These are phyloP conservation scores for Keqinozyma sinolaborantium DNA, from an alignment of 1,139 yeast species.

Conservation along the genomic window DNA sequence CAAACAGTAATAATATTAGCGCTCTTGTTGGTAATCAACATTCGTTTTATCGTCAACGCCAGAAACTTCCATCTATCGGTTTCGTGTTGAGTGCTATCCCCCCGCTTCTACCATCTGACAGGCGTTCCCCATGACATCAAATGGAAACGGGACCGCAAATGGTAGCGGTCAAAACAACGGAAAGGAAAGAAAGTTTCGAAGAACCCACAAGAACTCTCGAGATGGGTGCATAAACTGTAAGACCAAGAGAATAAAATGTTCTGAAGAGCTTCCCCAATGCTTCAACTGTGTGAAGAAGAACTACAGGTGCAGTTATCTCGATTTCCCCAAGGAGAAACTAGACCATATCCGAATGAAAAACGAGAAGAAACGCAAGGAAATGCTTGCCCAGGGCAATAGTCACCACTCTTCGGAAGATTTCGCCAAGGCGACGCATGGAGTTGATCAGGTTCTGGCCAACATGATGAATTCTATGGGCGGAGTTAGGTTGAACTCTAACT, in stretches of 20 bases:
- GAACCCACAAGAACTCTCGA: slow-evolving; percentile 44
- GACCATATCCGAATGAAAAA: slow-evolving; percentile 32
- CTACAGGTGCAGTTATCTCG: slow-evolving; percentile 41
- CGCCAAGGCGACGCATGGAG: background rate
- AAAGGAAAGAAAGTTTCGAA: slow-evolving; percentile 34
- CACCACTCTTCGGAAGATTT: background rate
- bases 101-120: too few species aligned
- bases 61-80: too few species aligned
- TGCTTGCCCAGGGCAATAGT: background rate
- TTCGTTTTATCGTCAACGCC: too few species aligned
- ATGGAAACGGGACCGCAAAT: too few species aligned
- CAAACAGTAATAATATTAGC: too few species aligned
- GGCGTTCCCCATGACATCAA: too few species aligned
- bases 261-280: slow-evolving; percentile 43
- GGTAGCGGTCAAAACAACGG: background rate
- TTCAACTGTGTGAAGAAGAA: slow-evolving; percentile 36
- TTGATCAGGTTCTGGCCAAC: background rate
- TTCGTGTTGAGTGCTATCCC: too few species aligned
- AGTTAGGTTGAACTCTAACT: too few species aligned
- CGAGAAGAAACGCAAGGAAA: slow-evolving; percentile 16
- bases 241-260: slow-evolving; percentile 40
- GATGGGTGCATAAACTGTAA: slow-evolving; percentile 49
- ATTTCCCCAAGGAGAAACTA: slow-evolving; percentile 36
- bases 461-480: too few species aligned
- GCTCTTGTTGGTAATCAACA: too few species aligned